Conservation (phyloP, 1,284 basidiomycete genomes). For the Kalmanozyma brasiliensis region DNA sequence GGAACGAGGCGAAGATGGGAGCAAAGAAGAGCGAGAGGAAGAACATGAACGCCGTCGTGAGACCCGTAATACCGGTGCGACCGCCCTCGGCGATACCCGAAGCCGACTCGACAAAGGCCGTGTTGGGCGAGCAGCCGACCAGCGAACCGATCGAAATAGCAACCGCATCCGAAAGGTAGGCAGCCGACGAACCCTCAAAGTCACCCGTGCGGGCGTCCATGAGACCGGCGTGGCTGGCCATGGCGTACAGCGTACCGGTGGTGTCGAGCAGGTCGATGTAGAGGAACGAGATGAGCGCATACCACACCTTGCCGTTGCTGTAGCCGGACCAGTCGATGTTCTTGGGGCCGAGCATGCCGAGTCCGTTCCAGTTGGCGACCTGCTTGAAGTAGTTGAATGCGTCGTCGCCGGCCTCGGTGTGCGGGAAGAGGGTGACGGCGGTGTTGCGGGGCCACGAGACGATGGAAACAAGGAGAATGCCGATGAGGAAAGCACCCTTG, state of each 20-base stretch:
- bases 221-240: slow-evolving; percentile 90
- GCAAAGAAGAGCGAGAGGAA: slow-evolving; percentile 88
- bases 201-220: slow-evolving; percentile 85
- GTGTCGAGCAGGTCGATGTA: slow-evolving; percentile 77
- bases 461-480: slow-evolving; percentile 83
- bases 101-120: slow-evolving; percentile 84
- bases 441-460: slow-evolving; percentile 87
- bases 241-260: slow-evolving; percentile 84
- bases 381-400: slow-evolving; percentile 88
- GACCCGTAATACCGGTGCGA: slow-evolving; percentile 84
- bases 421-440: slow-evolving; percentile 83
- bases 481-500: slow-evolving; percentile 82
- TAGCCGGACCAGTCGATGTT: slow-evolving; percentile 72
- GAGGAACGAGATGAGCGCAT: slow-evolving; percentile 82
- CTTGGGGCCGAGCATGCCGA: slow-evolving; percentile 70
- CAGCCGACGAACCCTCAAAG: slow-evolving; percentile 85
- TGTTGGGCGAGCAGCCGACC: slow-evolving; percentile 86
- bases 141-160: slow-evolving; percentile 83
- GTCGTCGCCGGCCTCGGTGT: slow-evolving; percentile 76
- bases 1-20: slow-evolving; percentile 87
- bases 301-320: slow-evolving; percentile 81
- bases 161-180: slow-evolving; percentile 77
- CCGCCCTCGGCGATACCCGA: slow-evolving; percentile 77
- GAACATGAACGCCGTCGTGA: slow-evolving; percentile 81
- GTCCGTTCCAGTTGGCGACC: slow-evolving; percentile 76